Evolutionary conservation across 176 grass and related monocot genomes (phyloP), one percentile per base, ranked within the genome.

Genomic region (Avena sativa): DNA sequence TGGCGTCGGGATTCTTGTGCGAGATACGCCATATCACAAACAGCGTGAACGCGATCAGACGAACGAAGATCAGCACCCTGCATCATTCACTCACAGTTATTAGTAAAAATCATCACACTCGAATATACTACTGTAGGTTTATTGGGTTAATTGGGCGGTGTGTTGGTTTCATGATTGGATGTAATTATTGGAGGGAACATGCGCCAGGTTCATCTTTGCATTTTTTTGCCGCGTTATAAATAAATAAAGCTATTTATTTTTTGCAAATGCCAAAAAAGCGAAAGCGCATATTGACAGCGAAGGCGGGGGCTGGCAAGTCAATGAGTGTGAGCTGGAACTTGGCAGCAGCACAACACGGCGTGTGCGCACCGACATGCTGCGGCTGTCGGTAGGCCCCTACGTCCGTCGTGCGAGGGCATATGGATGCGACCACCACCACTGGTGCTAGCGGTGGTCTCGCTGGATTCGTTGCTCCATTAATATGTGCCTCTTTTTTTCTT

Each of bases 1-100:
- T 67, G n/a, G 96, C 96, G 57, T 98, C 96, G 6, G 89, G 81
- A 82, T 98, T 98, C 52, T 92, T 88, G 85, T 95, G 91, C 28
- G 44, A 56, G 70, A 98, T 80, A 46, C 96, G 91, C 96, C 96
- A 98, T 59, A 91, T 79, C 59, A 98, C 91, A 79, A 93, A 98
- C 66, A 98, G 86, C 0, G 70, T 62, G 71, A 98, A 91, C 16
- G 84, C 87, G 69, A 89, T 78, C 69, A 98, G 86, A 0, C 96
- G 91, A 1, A 98, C 83, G 21, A 95, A 89, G 43, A 98, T 94
- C 12, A 98, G 79, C 46, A 98, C 79, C 89, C 96, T 98, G 89
- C 88, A 76, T 30, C 25, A 0, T 14, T 3, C 5, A 0, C 1
- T 58, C 2, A 25, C 19, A 11, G 30, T 82, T 25, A 68, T 20